Evolutionary conservation across 768 basidiomycete species (phyloP), one percentile per base, ranked within the genome.

Genomic region (Austroboletus eburneus): DNA sequence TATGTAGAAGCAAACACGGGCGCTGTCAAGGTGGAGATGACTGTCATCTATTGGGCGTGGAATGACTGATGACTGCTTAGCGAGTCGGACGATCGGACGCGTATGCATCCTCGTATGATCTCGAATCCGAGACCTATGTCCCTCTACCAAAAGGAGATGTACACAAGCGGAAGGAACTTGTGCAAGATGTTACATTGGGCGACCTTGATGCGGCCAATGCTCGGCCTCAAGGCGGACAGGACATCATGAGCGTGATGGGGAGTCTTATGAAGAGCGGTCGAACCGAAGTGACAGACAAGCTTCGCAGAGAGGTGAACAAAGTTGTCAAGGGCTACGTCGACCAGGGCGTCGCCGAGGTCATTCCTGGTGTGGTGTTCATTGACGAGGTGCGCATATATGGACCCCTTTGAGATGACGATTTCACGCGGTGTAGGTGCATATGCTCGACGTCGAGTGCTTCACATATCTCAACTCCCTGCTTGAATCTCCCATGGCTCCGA

Each of bases 381-480:
- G 96, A 98, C 64, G 96, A 99, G 80, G 95, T 96, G 57, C 48
- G 78, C 60, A 5, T 33, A 46, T 41, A 39, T 18, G 25, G 36
- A 20, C 51, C 23, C 13, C 30, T 39, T 18, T 9, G 24, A 16
- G 10, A 9, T 34, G 8, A 13, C 5, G 34, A 33, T 34, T 27
- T 58, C n/a, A 65, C 9, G 13, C 6, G 20, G n/a, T 29, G 16
- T 58, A 96, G 93, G 95, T 98, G 20, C 96, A 99, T 71, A 98
- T 98, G 95, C 83, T 99, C 50, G 96, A 99, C 66, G 94, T 98
- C 59, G 96, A 99, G 66, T 97, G 94, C 67, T 99, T 98, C 73
- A 97, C 96, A 5, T 99, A 95, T 70, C 79, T 99, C 30, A 98
- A 98, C 67, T 85, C 92, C 10, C 79, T 97, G 9, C 78, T 99